A percentile compares a stretch with the other conserved stretches of the same genome.
Conservation (phyloP, 2,329 filamentous ascomycete genomes). For the Trichophyton mentagrophytes region DNA sequence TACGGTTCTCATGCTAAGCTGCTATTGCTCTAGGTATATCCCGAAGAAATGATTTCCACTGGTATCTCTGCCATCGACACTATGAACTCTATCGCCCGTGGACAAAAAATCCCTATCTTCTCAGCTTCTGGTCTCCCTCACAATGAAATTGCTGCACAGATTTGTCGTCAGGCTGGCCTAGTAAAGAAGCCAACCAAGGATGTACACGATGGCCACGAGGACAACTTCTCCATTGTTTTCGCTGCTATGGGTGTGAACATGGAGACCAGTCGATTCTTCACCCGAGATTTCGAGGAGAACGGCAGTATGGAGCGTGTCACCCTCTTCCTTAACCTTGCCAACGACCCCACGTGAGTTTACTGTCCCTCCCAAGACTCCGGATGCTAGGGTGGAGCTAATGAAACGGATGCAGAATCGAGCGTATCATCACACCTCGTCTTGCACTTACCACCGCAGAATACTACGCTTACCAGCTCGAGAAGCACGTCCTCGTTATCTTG, state of each 20-base stretch:
- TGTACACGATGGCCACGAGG: conserved; percentile 89
- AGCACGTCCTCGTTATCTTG: conserved; percentile 97
- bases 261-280: conserved; percentile 98
- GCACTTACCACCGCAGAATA: conserved; percentile 97
- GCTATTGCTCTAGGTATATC: conserved; percentile 58
- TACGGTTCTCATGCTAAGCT: not conserved
- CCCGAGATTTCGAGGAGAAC: conserved; percentile 96
- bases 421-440: conserved; percentile 98
- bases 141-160: conserved; percentile 98
- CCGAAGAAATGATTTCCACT: conserved; percentile 99
- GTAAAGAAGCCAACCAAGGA: conserved; percentile 90
- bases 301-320: conserved; percentile 95
- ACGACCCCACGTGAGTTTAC: conserved; percentile 75
- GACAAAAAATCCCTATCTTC: conserved; percentile 99
- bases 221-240: conserved; percentile 99
- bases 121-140: conserved; percentile 95
- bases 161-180: conserved; percentile 90
- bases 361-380: not conserved
- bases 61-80: conserved; percentile 98
- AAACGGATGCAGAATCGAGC: conserved; percentile 61
- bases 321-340: conserved; percentile 96
- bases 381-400: not conserved
- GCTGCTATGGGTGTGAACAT: conserved; percentile 99
- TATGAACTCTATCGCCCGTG: conserved; percentile 95
- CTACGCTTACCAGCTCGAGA: conserved; percentile 99